Conservation (phyloP, 1,139 yeast genomes). For the Hansenula sp. region DNA sequence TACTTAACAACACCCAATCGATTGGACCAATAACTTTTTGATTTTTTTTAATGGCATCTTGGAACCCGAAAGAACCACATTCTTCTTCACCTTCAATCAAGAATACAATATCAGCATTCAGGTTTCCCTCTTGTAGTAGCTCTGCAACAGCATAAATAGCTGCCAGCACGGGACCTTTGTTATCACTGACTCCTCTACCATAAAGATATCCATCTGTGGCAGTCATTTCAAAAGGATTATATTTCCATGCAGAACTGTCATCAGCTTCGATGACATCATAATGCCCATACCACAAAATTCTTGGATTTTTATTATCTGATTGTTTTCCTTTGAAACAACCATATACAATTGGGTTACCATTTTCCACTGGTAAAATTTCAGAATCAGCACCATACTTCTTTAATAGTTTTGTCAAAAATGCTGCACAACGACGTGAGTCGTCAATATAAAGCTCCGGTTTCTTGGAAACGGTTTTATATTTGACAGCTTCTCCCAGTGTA, state of each 20-base stretch:
- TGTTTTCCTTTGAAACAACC: conserved; percentile 58
- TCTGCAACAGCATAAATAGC: conserved; percentile 87
- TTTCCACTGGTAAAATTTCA: conserved; percentile 63
- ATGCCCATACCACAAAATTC: conserved; percentile 89
- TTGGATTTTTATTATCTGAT: conserved; percentile 21
- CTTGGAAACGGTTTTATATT: conserved; percentile 76
- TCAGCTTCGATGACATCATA: conserved; percentile 86
- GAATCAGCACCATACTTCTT: conserved; percentile 73
- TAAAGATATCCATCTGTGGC: conserved; percentile 82
- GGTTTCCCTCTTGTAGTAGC: conserved; percentile 44
- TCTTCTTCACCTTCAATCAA: conserved; percentile 95
- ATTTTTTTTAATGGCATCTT: conserved; percentile 52
- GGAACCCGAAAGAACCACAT: conserved; percentile 85
- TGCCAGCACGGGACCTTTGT: conserved; percentile 92
- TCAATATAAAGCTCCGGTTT: conserved; percentile 62
- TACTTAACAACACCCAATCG: conserved; percentile 87
- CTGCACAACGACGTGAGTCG: conserved; percentile 87
- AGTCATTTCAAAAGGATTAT: conserved; percentile 73
- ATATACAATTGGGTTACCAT: conserved; percentile 78
- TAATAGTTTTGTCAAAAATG: conserved; percentile 60
- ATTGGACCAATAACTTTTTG: conserved; percentile 56
- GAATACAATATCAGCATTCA: conserved; percentile 74
- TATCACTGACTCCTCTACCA: conserved; percentile 93
- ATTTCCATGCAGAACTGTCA: conserved; percentile 59
- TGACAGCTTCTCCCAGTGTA: conserved; percentile 57